A percentile compares a stretch with the other conserved stretches of the same genome.
These are phyloP conservation scores for Triticum aestivum DNA, from an alignment of 176 grass and related monocot species.

Conservation along the genomic window DNA sequence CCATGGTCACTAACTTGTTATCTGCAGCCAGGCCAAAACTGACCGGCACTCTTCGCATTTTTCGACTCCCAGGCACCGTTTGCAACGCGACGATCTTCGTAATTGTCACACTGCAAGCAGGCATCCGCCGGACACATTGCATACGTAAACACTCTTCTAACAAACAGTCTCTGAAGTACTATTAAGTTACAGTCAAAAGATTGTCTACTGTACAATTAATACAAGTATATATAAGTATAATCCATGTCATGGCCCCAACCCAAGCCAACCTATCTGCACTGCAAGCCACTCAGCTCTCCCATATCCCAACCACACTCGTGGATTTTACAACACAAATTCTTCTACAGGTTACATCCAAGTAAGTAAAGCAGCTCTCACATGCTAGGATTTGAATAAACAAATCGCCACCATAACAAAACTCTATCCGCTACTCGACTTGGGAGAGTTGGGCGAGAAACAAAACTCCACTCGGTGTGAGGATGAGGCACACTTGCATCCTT, in stretches of 20 bases:
- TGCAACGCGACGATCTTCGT: not conserved
- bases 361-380: not conserved
- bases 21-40: no score
- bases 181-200: conserved; percentile 8
- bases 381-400: conserved; percentile 30
- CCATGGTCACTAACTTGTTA: no score
- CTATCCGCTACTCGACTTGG: not conserved
- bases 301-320: no score
- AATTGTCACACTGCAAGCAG: not conserved
- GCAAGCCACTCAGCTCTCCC: no score
- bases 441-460: not conserved
- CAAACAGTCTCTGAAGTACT: not conserved
- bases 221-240: conserved; percentile 9
- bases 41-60: no score
- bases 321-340: no score
- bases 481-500: not conserved
- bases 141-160: not conserved
- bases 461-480: not conserved
- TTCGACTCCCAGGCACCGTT: not conserved
- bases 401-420: not conserved
- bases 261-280: no score
- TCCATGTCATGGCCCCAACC: no score
- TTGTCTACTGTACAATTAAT: conserved; percentile 45
- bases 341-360: no score
- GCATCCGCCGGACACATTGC: not conserved